Evolutionary conservation across 2,329 filamentous ascomycete genomes (phyloP), one percentile per base, ranked within the genome.

Genomic region (Elsinoe arachidis): DNA sequence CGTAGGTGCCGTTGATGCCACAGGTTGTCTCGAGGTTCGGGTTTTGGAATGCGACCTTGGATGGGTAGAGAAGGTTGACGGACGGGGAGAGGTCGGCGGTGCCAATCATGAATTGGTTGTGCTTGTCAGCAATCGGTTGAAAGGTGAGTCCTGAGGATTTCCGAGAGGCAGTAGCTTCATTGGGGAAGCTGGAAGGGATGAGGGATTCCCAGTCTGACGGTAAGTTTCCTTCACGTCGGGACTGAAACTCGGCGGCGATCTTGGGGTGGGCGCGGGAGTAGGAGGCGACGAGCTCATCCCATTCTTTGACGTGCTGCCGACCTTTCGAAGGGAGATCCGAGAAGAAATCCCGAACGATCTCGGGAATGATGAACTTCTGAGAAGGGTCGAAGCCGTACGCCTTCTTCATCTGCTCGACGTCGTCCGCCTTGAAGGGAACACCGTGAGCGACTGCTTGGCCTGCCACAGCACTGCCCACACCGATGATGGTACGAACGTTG

Each of bases 401-500:
- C 41, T 67, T 72, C 72, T 84, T 84, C 67, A 82, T 76, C n/a
- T 76, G 70, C 0, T 72, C 75, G 1, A 85, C 77, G 54, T 80
- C 78, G 1, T 78, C 73, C 1, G 72, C 67, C 5, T 80, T 81
- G 39, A 81, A 80, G 1, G 81, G 79, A 10, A 76, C 81, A 19
- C 81, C 81, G 60, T 85, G 82, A 0, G 81, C 78, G 17, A 75
- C 75, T 2, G 80, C 80, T 12, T 78, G 68, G 4, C 78, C 78
- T 0, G 75, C 76, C 4, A 74, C 71, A 2, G 69, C 69, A 61
- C 73, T 81, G 14, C 78, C 78, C 0, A 80, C 64, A 1, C 80
- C 80, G 19, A 83, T 83, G 26, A 79, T 72, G 2, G 80, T 83
- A 38, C 73, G 73, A 30, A 82, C 71, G 63, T 82, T 82, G 69